Percentiles rank a stretch among this genome's conserved stretches.
phyloP scores from a whole-genome alignment of 495 filamentous ascomycete genomes.

The Penicillium steckii region DNA sequence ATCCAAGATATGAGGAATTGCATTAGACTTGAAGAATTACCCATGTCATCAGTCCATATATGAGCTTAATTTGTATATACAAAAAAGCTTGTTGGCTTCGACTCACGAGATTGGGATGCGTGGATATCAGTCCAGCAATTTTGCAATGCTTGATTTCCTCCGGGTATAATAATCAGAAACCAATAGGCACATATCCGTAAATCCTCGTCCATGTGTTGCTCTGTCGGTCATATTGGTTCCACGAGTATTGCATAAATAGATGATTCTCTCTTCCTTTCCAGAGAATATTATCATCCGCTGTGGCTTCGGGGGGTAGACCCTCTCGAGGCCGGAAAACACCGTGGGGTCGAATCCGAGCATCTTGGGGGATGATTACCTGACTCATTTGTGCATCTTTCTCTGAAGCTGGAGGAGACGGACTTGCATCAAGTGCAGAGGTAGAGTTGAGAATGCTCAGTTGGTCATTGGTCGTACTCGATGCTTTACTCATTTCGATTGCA shows the following conservation, averaged over 20 bases:
- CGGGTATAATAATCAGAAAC: background rate
- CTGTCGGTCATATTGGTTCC: slow-evolving; percentile 17
- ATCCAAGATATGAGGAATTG: too few species aligned
- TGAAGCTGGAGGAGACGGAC: background rate
- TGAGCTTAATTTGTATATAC: too few species aligned
- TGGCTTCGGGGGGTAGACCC: slow-evolving; percentile 11
- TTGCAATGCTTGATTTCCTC: too few species aligned
- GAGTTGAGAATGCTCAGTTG: background rate
- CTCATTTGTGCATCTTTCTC: background rate
- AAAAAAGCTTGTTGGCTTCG: too few species aligned
- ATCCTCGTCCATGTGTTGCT: slow-evolving; percentile 20
- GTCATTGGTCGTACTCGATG: background rate
- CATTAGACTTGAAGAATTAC: too few species aligned
- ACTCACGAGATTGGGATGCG: too few species aligned
- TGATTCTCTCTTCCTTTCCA: slow-evolving; percentile 18
- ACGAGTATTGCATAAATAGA: slow-evolving; percentile 21
- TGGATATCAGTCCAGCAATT: too few species aligned
- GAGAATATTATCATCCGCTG: slow-evolving; percentile 3
- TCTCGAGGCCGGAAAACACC: slow-evolving; percentile 14
- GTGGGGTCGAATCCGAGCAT: slow-evolving; percentile 18
- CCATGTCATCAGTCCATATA: too few species aligned
- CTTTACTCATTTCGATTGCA: slow-evolving; percentile 4
- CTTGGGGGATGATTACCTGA: slow-evolving; percentile 10
- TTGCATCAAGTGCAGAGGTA: background rate
- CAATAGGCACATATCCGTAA: slow-evolving; percentile 14